These are phyloP conservation scores for Verticillium zaregamsianum DNA, from an alignment of 2,329 filamentous ascomycete species.

Conservation along the genomic window DNA sequence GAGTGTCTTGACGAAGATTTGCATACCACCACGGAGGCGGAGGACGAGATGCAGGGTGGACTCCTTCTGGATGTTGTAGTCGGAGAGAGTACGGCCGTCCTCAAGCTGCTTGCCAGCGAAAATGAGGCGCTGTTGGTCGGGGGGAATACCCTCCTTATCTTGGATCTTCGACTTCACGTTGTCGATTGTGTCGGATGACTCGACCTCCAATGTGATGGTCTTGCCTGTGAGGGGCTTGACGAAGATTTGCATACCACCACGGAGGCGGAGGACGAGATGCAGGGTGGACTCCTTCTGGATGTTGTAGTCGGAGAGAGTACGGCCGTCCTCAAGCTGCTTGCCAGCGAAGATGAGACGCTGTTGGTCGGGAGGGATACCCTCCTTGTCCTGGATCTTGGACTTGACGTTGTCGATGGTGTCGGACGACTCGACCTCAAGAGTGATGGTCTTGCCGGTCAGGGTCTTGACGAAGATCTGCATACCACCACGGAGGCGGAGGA, in stretches of 20 bases:
- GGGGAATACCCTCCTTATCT: conserved; percentile 89
- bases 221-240: conserved; percentile 88
- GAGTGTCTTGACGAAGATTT: conserved; percentile 78
- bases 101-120: conserved; percentile 93
- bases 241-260: conserved; percentile 87
- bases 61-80: conserved; percentile 98
- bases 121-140: conserved; percentile 90
- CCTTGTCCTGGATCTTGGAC: conserved; percentile 96
- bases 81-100: conserved; percentile 83
- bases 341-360: conserved; percentile 95
- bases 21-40: conserved; percentile 77
- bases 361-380: conserved; percentile 93
- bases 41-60: conserved; percentile 78
- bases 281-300: conserved; percentile 91
- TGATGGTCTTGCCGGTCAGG: conserved; percentile 91
- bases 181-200: conserved; percentile 86
- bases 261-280: conserved; percentile 80
- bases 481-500: conserved; percentile 65
- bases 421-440: conserved; percentile 80
- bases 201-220: conserved; percentile 90
- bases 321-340: conserved; percentile 94
- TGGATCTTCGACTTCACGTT: conserved; percentile 95
- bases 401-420: conserved; percentile 97
- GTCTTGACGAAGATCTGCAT: conserved; percentile 78
- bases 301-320: conserved; percentile 88